phyloP scores from a whole-genome alignment of 2,329 filamentous ascomycete genomes.

The Annulohypoxylon truncatum region DNA sequence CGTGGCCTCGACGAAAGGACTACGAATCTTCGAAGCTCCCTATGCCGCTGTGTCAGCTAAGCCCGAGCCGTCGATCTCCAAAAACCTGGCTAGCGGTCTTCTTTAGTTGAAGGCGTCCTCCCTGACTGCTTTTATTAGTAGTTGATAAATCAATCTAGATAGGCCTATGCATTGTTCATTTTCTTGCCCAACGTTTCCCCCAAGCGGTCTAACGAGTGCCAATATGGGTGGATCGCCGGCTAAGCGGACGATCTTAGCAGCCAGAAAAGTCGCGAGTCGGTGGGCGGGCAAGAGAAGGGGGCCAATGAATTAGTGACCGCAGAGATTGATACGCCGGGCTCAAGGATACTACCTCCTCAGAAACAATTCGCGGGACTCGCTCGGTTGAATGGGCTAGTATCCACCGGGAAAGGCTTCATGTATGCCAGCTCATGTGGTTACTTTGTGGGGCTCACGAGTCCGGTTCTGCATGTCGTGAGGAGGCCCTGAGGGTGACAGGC shows the following conservation, averaged over 20 bases:
- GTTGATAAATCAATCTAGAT: slow-evolving; percentile 32
- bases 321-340: slow-evolving; percentile 37
- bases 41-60: slow-evolving; percentile 24
- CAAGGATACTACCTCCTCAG: slow-evolving; percentile 41
- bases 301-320: slow-evolving; percentile 34
- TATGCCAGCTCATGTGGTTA: slow-evolving; percentile 44
- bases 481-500: slow-evolving; percentile 33
- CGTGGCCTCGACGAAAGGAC: slow-evolving; percentile 11
- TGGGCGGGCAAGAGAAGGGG: slow-evolving; percentile 30
- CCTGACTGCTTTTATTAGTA: slow-evolving; percentile 18
- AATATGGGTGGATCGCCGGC: slow-evolving; percentile 36
- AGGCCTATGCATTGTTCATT: slow-evolving; percentile 22
- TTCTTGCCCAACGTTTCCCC: slow-evolving; percentile 23
- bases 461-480: slow-evolving; percentile 38
- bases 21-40: slow-evolving; percentile 18
- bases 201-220: slow-evolving; percentile 21
- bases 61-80: slow-evolving; percentile 18
- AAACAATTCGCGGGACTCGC: slow-evolving; percentile 40
- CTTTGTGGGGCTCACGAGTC: slow-evolving; percentile 40
- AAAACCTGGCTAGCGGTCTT: slow-evolving; percentile 21
- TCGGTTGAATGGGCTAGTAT: slow-evolving; percentile 42
- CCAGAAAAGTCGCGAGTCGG: slow-evolving; percentile 38
- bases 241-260: slow-evolving; percentile 38
- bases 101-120: slow-evolving; percentile 16
- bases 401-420: slow-evolving; percentile 43